Conservation (phyloP, 2,329 filamentous ascomycete genomes). For the Cephalotrichum gorgonifer region DNA sequence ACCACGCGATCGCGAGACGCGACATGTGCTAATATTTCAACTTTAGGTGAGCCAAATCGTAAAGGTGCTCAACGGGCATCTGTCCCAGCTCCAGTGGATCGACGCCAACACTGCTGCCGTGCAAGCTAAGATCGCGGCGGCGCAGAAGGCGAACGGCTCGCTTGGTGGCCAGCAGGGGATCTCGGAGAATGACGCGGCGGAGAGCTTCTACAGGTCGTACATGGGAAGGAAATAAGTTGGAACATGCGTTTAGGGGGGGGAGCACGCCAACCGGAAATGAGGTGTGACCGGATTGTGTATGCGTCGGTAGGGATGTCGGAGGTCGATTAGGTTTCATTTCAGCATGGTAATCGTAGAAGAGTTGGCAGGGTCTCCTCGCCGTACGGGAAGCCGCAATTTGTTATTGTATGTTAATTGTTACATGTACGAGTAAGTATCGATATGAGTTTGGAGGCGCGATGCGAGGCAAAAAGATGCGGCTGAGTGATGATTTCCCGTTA, state of each 20-base stretch:
- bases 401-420: not conserved
- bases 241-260: too few species aligned
- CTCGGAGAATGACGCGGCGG: slow-evolving; percentile 60
- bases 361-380: not conserved
- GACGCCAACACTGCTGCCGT: slow-evolving; percentile 74
- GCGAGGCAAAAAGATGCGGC: not conserved
- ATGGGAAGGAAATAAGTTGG: slow-evolving; percentile 58
- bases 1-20: not conserved
- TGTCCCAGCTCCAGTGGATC: slow-evolving; percentile 87
- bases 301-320: not conserved
- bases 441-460: not conserved
- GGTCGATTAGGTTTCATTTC: not conserved
- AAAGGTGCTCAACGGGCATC: slow-evolving; percentile 84
- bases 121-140: slow-evolving; percentile 70
- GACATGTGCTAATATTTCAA: slow-evolving; percentile 9
- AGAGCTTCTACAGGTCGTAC: slow-evolving; percentile 87
- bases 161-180: slow-evolving; percentile 47
- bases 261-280: too few species aligned
- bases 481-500: not conserved
- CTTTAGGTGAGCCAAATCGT: slow-evolving; percentile 84
- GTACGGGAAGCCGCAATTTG: not conserved
- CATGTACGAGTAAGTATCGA: not conserved
- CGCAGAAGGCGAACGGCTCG: slow-evolving; percentile 67
- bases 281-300: not conserved
- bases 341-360: not conserved